These are phyloP conservation scores for Fusarium marasasianum DNA, from an alignment of 2,329 filamentous ascomycete genomes.

Conservation along the genomic window DNA sequence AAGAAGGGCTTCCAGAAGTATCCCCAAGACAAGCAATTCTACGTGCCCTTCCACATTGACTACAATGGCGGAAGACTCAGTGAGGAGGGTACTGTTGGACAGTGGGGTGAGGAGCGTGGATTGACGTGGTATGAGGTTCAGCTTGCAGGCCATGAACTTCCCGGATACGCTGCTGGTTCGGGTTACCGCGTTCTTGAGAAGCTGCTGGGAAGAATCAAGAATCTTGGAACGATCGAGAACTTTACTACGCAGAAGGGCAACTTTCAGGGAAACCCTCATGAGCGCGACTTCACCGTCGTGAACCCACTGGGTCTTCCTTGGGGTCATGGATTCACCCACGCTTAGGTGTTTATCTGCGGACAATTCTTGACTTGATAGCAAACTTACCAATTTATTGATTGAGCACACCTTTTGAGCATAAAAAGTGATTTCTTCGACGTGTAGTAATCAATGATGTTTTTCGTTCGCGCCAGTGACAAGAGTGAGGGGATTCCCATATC, in stretches of 20 bases:
- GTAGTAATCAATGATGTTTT: too few relatives aligned
- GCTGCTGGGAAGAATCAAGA: constrained; percentile 40
- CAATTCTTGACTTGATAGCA: not conserved
- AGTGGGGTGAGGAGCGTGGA: constrained; percentile 76
- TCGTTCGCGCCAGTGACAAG: not conserved
- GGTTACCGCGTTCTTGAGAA: constrained; percentile 44
- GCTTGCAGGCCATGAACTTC: constrained; percentile 66
- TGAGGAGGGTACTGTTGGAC: constrained; percentile 74
- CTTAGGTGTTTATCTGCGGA: not conserved
- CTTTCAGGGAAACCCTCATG: constrained; percentile 19
- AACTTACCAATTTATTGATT: not conserved
- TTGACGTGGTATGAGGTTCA: constrained; percentile 76
- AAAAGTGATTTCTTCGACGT: not conserved
- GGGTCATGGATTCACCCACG: not conserved
- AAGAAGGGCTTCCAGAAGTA: constrained; percentile 71
- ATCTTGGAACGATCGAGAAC: constrained; percentile 28
- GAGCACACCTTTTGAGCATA: rapidly evolving
- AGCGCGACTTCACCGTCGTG: not conserved
- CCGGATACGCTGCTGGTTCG: constrained; percentile 42
- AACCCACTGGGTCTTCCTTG: constrained; percentile 7
- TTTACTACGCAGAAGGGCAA: constrained; percentile 39
- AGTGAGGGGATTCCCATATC: not conserved
- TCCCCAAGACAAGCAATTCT: constrained; percentile 64
- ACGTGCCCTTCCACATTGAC: constrained; percentile 68
- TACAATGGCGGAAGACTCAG: constrained; percentile 58